Percentiles rank a stretch among this genome's conserved stretches.
phyloP scores from a whole-genome alignment of 2,329 filamentous ascomycete species.

The Paracamarosporium sp. region DNA sequence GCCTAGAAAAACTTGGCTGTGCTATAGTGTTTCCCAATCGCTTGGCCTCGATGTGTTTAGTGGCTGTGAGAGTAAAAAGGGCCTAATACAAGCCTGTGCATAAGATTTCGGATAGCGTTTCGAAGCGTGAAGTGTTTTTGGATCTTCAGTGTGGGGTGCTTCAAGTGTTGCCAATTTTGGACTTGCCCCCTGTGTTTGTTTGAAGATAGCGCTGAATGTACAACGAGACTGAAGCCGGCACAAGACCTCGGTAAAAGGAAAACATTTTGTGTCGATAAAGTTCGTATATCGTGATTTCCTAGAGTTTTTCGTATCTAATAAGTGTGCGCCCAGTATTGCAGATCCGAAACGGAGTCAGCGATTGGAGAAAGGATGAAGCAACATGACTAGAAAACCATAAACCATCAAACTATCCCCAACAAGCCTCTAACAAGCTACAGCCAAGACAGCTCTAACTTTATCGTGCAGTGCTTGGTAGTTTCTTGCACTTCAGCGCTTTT shows the following conservation, averaged over 20 bases:
- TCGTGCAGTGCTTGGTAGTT: slow-evolving; percentile 11
- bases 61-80: not conserved
- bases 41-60: slow-evolving; percentile 8
- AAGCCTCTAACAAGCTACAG: slow-evolving; percentile 10
- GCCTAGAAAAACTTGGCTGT: slow-evolving; percentile 14
- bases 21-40: slow-evolving; percentile 13
- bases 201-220: not conserved
- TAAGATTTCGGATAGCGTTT: not conserved
- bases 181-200: not conserved
- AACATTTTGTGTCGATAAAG: not conserved
- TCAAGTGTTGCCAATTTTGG: slow-evolving; percentile 6
- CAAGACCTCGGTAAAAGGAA: not conserved
- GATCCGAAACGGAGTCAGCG: no score
- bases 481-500: no score
- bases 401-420: not conserved
- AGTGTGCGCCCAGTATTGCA: no score
- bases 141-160: not conserved
- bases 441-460: slow-evolving; percentile 8
- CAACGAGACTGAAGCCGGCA: not conserved
- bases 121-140: slow-evolving; percentile 6
- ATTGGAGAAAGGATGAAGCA: no score
- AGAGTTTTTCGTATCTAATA: no score
- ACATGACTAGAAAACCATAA: not conserved
- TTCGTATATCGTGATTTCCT: no score
- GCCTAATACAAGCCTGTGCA: not conserved